Evolutionary conservation across 202 grass and related monocot species (phyloP).

Genomic region (Panicum virgatum): DNA sequence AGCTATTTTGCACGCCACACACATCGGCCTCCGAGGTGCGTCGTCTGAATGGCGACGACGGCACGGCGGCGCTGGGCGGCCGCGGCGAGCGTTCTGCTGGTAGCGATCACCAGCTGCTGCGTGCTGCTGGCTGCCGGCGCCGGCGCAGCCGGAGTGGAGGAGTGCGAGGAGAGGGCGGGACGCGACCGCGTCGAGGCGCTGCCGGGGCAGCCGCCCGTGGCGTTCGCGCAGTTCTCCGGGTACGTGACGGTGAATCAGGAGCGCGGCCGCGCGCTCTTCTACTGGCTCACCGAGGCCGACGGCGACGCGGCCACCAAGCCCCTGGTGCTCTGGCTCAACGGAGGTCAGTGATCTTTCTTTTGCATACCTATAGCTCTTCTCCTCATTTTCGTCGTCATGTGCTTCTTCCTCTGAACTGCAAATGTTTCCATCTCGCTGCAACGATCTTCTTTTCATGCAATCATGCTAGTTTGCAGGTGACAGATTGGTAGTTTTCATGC

Average conservation of each 20-base stretch:
- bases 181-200: conserved; percentile 57
- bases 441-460: conserved; percentile 3
- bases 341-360: conserved; percentile 51
- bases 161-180: conserved; percentile 35
- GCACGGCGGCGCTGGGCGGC: not conserved
- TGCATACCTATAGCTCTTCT: not conserved
- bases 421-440: not conserved
- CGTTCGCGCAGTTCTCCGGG: conserved; percentile 78
- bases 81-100: not conserved
- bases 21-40: too few relatives aligned
- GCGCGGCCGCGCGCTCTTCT: conserved; percentile 88
- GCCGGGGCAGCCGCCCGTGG: conserved; percentile 75
- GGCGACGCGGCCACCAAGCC: conserved; percentile 56
- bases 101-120: not conserved
- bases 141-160: not conserved
- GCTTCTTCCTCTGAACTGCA: not conserved
- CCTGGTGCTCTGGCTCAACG: conserved; percentile 98
- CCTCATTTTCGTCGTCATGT: not conserved
- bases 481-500: not conserved
- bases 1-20: not conserved
- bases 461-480: not conserved
- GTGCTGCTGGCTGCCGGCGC: not conserved
- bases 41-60: conserved; percentile 4
- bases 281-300: conserved; percentile 88
- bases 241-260: conserved; percentile 76